phyloP scores from a whole-genome alignment of 2,329 filamentous ascomycete species.

The Ciborinia camelliae region DNA sequence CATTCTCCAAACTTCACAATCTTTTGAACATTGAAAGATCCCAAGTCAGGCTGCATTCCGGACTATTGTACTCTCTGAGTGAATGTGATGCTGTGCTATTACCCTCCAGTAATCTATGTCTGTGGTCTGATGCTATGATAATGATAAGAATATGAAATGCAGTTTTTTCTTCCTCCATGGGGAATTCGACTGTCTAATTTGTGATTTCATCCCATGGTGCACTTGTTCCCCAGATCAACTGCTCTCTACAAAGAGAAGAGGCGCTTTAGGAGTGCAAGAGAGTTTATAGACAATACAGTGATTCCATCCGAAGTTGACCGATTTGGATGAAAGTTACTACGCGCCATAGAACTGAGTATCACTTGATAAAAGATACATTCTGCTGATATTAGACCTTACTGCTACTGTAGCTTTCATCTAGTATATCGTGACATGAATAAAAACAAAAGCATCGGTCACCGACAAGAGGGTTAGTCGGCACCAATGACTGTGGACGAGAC shows the following conservation, averaged over 20 bases:
- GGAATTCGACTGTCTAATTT: background rate
- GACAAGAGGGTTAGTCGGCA: too few relatives aligned
- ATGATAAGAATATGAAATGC: background rate
- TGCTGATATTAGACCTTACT: too few relatives aligned
- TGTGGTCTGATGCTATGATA: background rate
- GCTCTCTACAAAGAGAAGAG: background rate
- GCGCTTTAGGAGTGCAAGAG: background rate
- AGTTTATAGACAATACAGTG: background rate
- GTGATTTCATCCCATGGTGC: background rate
- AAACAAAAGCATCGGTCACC: too few relatives aligned
- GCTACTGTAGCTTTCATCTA: too few relatives aligned
- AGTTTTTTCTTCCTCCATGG: background rate
- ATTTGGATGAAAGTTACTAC: background rate
- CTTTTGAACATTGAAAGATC: background rate
- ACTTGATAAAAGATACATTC: background rate
- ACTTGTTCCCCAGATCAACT: background rate
- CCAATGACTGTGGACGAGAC: too few relatives aligned
- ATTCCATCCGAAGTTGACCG: background rate
- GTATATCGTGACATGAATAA: too few relatives aligned
- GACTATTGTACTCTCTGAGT: background rate
- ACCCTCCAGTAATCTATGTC: background rate
- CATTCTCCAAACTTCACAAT: background rate
- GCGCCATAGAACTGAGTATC: background rate
- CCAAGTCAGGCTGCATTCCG: background rate
- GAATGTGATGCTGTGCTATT: background rate